Evolutionary conservation across 352 stramenopile genomes (phyloP).

Genomic region (Hyaloperonospora arabidopsidis): DNA sequence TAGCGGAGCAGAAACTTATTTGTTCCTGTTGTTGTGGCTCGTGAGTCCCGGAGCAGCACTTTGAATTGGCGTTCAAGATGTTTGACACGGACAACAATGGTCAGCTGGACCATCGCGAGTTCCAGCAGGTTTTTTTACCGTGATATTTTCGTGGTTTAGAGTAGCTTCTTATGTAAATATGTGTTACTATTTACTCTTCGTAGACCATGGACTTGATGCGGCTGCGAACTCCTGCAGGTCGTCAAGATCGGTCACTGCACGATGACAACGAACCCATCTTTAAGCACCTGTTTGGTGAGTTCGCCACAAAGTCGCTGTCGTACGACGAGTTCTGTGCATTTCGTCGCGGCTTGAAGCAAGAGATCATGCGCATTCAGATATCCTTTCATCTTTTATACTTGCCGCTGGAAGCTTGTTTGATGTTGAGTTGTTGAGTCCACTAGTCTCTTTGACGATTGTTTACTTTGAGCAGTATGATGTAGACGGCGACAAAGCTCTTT

Average conservation of each 20-base stretch:
- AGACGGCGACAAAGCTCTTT: slow-evolving; percentile 72
- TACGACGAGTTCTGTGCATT: slow-evolving; percentile 79
- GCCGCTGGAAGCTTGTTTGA: not conserved
- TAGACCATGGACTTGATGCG: slow-evolving; percentile 85
- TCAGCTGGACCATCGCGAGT: slow-evolving; percentile 72
- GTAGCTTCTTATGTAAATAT: not conserved
- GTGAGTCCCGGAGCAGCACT: slow-evolving; percentile 79
- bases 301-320: slow-evolving; percentile 69
- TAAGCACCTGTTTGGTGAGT: slow-evolving; percentile 79
- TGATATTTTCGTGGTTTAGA: not conserved
- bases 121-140: slow-evolving; percentile 55
- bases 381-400: slow-evolving; percentile 34
- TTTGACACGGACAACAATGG: slow-evolving; percentile 82
- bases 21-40: slow-evolving; percentile 1
- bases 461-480: slow-evolving; percentile 88
- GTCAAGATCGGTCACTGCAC: slow-evolving; percentile 69
- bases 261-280: slow-evolving; percentile 76
- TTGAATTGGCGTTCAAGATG: slow-evolving; percentile 87
- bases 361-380: slow-evolving; percentile 88
- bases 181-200: not conserved
- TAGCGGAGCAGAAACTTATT: not conserved
- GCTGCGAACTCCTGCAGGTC: slow-evolving; percentile 61
- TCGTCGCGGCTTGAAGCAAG: slow-evolving; percentile 58
- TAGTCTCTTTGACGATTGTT: slow-evolving; percentile 45
- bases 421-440: not conserved